Evolutionary conservation across 176 grass and related monocot species (phyloP).

Genomic region (Eragrostis nindensis): DNA sequence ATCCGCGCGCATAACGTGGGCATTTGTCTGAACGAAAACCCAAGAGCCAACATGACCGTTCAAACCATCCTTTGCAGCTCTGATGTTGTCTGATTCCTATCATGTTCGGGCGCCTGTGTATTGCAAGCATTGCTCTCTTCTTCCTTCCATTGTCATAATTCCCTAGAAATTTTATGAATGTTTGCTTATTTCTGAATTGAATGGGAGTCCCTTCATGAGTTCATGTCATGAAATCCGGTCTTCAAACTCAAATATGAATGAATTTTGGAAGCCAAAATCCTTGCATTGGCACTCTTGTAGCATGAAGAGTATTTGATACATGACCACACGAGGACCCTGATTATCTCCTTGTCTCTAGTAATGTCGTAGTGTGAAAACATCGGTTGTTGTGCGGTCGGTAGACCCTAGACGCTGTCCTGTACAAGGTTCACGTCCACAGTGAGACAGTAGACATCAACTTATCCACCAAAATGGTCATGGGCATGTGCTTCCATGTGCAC

Average conservation of each 20-base stretch:
- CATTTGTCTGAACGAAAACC: constrained; percentile 46
- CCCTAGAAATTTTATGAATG: background rate
- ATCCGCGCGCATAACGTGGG: constrained; percentile 29
- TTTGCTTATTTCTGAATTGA: background rate
- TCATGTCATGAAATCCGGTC: background rate
- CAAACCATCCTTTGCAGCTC: constrained; percentile 20
- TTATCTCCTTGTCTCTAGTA: background rate
- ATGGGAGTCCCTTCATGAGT: background rate
- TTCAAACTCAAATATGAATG: background rate
- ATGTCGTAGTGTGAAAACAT: background rate
- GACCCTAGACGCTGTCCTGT: background rate
- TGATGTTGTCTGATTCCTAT: constrained; percentile 26
- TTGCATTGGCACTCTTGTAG: background rate
- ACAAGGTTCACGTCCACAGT: background rate
- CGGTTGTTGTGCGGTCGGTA: constrained; percentile 14
- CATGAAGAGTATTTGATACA: background rate
- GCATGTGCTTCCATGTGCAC: constrained; percentile 29
- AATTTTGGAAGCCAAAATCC: constrained; percentile 14
- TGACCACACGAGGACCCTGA: background rate
- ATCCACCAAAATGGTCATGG: too few species aligned
- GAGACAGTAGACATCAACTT: background rate
- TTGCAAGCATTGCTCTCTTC: constrained; percentile 11
- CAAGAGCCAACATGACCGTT: constrained; percentile 29
- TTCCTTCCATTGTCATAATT: background rate
- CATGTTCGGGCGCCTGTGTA: background rate